Conservation (phyloP, 169 alveolate species). For the Blepharisma undulans region DNA sequence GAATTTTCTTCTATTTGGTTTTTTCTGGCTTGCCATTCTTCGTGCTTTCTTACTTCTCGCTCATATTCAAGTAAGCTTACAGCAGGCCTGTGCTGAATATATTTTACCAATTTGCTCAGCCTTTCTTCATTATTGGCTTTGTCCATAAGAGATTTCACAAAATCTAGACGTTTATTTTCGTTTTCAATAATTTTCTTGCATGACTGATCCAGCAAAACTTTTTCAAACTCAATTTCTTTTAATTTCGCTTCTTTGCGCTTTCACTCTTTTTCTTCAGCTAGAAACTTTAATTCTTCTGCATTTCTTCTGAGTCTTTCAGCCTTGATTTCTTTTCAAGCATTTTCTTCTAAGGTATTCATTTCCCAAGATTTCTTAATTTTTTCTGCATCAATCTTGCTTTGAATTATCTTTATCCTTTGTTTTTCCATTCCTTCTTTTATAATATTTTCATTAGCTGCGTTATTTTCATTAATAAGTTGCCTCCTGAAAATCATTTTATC, state of each 20-base stretch:
- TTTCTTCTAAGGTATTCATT: neutral
- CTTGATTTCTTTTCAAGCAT: neutral
- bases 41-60: neutral
- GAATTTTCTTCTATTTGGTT: neutral
- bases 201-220: neutral
- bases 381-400: neutral
- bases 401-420: neutral
- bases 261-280: neutral
- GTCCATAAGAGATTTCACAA: neutral
- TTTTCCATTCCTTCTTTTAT: neutral
- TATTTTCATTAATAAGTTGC: neutral
- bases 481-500: neutral
- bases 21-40: neutral
- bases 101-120: neutral
- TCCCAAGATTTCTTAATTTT: neutral
- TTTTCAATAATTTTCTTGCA: neutral
- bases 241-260: neutral
- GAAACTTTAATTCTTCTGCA: neutral
- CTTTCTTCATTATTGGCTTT: neutral
- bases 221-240: neutral
- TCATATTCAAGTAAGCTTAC: neutral
- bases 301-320: neutral
- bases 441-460: neutral
- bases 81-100: neutral
- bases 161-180: neutral